phyloP scores from a whole-genome alignment of 2,329 filamentous ascomycete genomes.

The Tolypocladium album region DNA sequence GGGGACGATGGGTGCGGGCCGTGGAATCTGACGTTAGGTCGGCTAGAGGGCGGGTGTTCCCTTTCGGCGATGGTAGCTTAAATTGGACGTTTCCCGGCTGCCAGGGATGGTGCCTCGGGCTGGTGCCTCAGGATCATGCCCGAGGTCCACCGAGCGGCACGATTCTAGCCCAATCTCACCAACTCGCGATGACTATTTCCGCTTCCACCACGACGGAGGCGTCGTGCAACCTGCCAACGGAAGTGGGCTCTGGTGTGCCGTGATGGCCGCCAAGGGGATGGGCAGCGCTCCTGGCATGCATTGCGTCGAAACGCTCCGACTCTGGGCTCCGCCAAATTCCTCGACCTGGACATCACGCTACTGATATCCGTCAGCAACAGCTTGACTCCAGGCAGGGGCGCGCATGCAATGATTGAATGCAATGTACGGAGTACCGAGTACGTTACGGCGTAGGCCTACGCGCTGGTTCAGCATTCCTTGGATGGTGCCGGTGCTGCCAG shows the following conservation, averaged over 20 bases:
- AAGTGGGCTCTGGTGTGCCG: neutral
- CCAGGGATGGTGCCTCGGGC: neutral
- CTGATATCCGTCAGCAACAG: neutral
- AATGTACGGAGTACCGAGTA: neutral
- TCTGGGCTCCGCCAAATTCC: too few relatives aligned
- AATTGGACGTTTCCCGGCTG: neutral
- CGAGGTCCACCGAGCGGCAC: neutral
- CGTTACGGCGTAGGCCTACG: too few relatives aligned
- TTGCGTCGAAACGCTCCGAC: neutral
- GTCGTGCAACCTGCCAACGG: neutral
- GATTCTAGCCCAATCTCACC: neutral
- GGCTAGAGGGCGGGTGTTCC: neutral
- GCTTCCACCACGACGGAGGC: neutral
- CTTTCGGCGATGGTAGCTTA: neutral
- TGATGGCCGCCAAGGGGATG: neutral
- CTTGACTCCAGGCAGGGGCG: too few relatives aligned
- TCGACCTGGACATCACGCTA: neutral
- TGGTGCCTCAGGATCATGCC: neutral
- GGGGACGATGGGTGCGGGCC: neutral
- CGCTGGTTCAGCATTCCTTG: neutral
- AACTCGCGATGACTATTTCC: neutral
- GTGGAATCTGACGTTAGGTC: neutral
- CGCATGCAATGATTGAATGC: neutral
- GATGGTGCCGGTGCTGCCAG: neutral
- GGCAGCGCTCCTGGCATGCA: neutral